These are phyloP conservation scores for Sequoiadendron giganteum DNA, from an alignment of 75 land plant species.

Conservation along the genomic window DNA sequence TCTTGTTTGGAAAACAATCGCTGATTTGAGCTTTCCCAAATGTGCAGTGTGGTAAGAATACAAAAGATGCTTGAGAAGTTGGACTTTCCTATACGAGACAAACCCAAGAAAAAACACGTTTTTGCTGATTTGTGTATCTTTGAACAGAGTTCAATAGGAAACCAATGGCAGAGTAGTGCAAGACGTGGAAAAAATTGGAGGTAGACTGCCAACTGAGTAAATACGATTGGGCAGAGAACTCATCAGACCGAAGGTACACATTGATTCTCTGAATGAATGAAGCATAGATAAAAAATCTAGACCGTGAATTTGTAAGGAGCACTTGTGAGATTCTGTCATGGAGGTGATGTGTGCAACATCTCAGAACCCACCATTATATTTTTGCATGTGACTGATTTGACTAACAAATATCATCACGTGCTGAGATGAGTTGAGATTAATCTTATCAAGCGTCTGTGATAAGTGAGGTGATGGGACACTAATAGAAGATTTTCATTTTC, in stretches of 20 bases:
- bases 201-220: neutral
- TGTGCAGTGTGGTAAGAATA: neutral
- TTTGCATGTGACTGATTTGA: slow-evolving; percentile 5
- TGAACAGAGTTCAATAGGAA: neutral
- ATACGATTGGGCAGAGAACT: neutral
- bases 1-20: too few species aligned
- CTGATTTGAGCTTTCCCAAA: too few species aligned
- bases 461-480: neutral
- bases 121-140: neutral
- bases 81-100: neutral
- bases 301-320: neutral
- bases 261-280: neutral
- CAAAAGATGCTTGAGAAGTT: neutral
- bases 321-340: neutral
- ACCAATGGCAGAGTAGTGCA: neutral
- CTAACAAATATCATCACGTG: slow-evolving; percentile 2
- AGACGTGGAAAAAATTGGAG: neutral
- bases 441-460: neutral
- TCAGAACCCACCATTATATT: neutral
- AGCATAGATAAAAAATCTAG: neutral
- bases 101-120: neutral
- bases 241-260: neutral
- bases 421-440: neutral
- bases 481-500: too few species aligned
- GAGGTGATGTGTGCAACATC: neutral